Evolutionary conservation across 2,329 filamentous ascomycete genomes (phyloP).

Genomic region (Penicillium sp.): DNA sequence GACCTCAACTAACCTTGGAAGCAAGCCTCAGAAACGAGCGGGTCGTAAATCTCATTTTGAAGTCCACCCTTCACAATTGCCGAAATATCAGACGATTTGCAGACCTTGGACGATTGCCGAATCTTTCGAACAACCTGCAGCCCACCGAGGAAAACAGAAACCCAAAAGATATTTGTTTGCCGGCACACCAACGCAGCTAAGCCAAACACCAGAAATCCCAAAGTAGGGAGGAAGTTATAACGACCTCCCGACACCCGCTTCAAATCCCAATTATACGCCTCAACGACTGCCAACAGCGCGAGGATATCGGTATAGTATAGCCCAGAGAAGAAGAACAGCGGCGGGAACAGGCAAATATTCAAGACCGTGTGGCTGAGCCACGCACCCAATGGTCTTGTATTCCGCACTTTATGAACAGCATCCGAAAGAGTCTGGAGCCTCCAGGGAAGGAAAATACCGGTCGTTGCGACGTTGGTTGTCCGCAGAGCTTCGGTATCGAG

Average conservation of each 20-base stretch:
- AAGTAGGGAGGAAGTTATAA: slow-evolving; percentile 25
- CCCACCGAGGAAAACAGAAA: slow-evolving; percentile 56
- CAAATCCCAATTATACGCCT: slow-evolving; percentile 61
- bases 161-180: slow-evolving; percentile 98
- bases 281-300: slow-evolving; percentile 73
- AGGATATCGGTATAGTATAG: slow-evolving; percentile 94
- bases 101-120: slow-evolving; percentile 30
- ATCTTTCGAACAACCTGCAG: slow-evolving; percentile 44
- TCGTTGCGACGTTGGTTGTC: slow-evolving; percentile 39
- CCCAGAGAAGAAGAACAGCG: slow-evolving; percentile 93
- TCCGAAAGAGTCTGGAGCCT: slow-evolving; percentile 58
- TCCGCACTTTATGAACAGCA: slow-evolving; percentile 39
- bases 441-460: slow-evolving; percentile 45
- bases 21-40: slow-evolving; percentile 50
- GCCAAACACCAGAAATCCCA: slow-evolving; percentile 58
- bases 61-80: slow-evolving; percentile 36
- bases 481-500: slow-evolving; percentile 39
- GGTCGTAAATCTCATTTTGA: slow-evolving; percentile 52
- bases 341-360: slow-evolving; percentile 83
- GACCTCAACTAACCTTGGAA: slow-evolving; percentile 47
- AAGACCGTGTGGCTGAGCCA: slow-evolving; percentile 55
- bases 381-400: slow-evolving; percentile 32
- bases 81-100: slow-evolving; percentile 27
- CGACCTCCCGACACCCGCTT: slow-evolving; percentile 31
- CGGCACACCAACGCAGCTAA: slow-evolving; percentile 72